Evolutionary conservation across 2,329 filamentous ascomycete genomes (phyloP).

Genomic region (Xylariomycetidae sp.): DNA sequence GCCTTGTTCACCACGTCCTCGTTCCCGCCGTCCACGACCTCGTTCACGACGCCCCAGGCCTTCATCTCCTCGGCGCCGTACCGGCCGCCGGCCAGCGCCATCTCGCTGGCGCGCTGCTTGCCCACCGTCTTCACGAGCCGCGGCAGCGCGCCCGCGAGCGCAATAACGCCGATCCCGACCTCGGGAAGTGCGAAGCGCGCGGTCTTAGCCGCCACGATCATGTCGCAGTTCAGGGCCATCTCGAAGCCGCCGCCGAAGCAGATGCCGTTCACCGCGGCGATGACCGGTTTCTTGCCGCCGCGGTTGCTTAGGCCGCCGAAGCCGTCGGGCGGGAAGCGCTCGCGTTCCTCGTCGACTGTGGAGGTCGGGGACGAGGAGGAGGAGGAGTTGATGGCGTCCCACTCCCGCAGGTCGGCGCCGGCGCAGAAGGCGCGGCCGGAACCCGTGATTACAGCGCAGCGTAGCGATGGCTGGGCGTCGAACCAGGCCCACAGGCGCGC

Average conservation of each 20-base stretch:
- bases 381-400: constrained; percentile 33
- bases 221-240: constrained; percentile 67
- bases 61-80: constrained; percentile 54
- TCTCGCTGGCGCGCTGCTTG: constrained; percentile 62
- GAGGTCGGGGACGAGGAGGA: not conserved
- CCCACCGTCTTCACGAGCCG: constrained; percentile 62
- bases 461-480: constrained; percentile 54
- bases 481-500: constrained; percentile 51
- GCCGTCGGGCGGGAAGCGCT: constrained; percentile 38
- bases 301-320: constrained; percentile 64
- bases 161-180: constrained; percentile 63
- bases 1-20: constrained; percentile 49
- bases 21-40: constrained; percentile 42
- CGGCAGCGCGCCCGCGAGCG: constrained; percentile 64
- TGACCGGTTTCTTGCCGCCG: constrained; percentile 64
- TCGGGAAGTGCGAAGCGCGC: constrained; percentile 67
- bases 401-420: constrained; percentile 63
- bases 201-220: constrained; percentile 54
- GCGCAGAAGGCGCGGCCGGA: constrained; percentile 60
- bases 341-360: constrained; percentile 12
- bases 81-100: constrained; percentile 58
- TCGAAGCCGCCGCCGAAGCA: constrained; percentile 73
- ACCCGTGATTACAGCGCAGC: constrained; percentile 59
- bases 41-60: constrained; percentile 66
- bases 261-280: constrained; percentile 70